Percentiles rank a stretch among this genome's conserved stretches.
Evolutionary conservation across 495 filamentous ascomycete species (phyloP).

Genomic region (Parmelia sp.): DNA sequence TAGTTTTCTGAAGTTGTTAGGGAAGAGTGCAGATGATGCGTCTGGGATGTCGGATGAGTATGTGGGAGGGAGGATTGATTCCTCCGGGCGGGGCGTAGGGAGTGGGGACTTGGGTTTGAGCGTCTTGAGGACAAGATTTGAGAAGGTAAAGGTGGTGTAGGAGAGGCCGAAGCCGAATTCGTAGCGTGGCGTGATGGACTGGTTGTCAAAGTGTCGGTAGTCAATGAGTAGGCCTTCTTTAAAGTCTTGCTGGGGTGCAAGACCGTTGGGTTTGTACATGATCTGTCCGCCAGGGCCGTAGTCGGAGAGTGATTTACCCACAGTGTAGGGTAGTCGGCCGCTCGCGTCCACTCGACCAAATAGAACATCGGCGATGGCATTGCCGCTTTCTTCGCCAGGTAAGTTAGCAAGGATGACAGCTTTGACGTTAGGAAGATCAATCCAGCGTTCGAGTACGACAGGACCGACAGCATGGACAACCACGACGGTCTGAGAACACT

Average conservation of each 20-base stretch:
- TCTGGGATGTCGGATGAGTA: constrained; percentile 54
- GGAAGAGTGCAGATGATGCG: constrained; percentile 57
- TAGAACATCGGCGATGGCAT: constrained; percentile 74
- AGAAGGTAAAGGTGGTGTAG: constrained; percentile 75
- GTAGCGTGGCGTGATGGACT: constrained; percentile 58
- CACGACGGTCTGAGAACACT: constrained; percentile 70
- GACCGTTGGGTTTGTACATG: constrained; percentile 63
- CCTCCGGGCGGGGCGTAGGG: constrained; percentile 51
- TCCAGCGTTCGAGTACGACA: constrained; percentile 77
- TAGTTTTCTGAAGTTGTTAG: constrained; percentile 58
- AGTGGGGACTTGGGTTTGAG: constrained; percentile 53
- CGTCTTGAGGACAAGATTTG: constrained; percentile 47
- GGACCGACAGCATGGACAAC: constrained; percentile 90
- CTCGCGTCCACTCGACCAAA: constrained; percentile 82
- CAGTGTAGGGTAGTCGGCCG: constrained; percentile 83
- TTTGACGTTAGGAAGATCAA: constrained; percentile 70
- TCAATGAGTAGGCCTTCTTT: constrained; percentile 79
- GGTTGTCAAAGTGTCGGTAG: constrained; percentile 84
- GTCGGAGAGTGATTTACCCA: constrained; percentile 72
- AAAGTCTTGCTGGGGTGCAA: constrained; percentile 79
- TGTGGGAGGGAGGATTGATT: constrained; percentile 51
- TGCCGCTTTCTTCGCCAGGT: constrained; percentile 85
- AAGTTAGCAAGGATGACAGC: constrained; percentile 81
- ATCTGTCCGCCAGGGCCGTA: constrained; percentile 76
- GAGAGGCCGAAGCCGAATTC: constrained; percentile 75